Evolutionary conservation across 2,329 filamentous ascomycete genomes (phyloP).

Genomic region (Xylariaceae sp.): DNA sequence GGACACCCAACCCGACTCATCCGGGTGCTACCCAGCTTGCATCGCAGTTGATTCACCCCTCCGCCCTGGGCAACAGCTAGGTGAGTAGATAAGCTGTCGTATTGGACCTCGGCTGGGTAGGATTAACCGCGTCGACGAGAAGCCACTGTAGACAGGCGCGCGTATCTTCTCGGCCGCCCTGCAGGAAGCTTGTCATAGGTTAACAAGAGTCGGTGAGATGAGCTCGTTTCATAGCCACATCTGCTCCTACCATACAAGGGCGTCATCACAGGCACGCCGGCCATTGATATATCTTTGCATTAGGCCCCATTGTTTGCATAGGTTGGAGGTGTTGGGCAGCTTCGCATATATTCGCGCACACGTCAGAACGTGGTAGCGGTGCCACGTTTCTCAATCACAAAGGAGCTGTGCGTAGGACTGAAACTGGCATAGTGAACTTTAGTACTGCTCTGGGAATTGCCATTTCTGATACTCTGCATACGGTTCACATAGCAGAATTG

Average conservation of each 20-base stretch:
- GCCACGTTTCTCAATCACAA: constrained; percentile 18
- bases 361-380: constrained; percentile 7
- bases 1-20: constrained; percentile 6
- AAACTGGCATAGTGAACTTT: background rate
- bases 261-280: constrained; percentile 8
- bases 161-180: constrained; percentile 14
- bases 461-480: constrained; percentile 16
- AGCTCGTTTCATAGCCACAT: constrained; percentile 5
- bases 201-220: constrained; percentile 11
- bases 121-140: constrained; percentile 1
- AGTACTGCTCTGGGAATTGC: constrained; percentile 11
- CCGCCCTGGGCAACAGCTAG: constrained; percentile 9
- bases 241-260: constrained; percentile 9
- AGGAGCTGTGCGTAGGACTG: constrained; percentile 6
- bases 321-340: constrained; percentile 16
- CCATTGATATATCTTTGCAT: constrained; percentile 22
- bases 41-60: constrained; percentile 7
- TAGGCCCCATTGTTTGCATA: constrained; percentile 12
- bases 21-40: constrained; percentile 14
- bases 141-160: constrained; percentile 11
- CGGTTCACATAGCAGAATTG: background rate
- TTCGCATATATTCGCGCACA: constrained; percentile 15
- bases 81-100: constrained; percentile 11
- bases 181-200: background rate
- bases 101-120: constrained; percentile 10